phyloP scores from a whole-genome alignment of 495 filamentous ascomycete genomes.

The Tuber brumale region DNA sequence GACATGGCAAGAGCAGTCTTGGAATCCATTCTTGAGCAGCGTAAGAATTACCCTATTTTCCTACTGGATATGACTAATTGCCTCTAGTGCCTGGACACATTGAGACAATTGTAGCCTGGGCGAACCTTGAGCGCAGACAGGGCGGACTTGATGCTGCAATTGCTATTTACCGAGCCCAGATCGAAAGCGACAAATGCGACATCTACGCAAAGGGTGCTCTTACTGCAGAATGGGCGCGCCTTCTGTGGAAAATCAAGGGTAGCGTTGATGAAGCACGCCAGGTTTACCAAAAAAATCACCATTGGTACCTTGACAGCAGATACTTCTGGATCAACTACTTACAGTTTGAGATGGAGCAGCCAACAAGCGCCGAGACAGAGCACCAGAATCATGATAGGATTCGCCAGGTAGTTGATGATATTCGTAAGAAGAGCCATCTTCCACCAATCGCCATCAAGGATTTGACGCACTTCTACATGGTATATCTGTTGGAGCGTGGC shows the following conservation, averaged over 20 bases:
- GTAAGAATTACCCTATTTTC: constrained; percentile 13
- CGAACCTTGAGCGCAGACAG: constrained; percentile 80
- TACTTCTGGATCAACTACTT: constrained; percentile 90
- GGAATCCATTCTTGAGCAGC: constrained; percentile 59
- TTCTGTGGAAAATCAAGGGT: constrained; percentile 89
- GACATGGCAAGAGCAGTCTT: constrained; percentile 79
- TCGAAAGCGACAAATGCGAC: constrained; percentile 64
- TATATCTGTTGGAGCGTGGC: constrained; percentile 77
- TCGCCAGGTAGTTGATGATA: constrained; percentile 70
- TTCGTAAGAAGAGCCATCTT: constrained; percentile 68
- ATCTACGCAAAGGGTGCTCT: constrained; percentile 78
- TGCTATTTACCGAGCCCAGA: constrained; percentile 70
- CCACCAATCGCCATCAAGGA: constrained; percentile 63
- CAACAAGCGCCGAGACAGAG: constrained; percentile 62
- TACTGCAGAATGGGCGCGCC: constrained; percentile 79
- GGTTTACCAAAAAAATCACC: constrained; percentile 73
- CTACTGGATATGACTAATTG: constrained; percentile 36
- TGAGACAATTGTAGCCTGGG: constrained; percentile 79
- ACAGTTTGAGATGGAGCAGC: constrained; percentile 82
- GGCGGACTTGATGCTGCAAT: constrained; percentile 82
- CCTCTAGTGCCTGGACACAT: constrained; percentile 66
- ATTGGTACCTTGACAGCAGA: constrained; percentile 80
- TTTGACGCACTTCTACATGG: constrained; percentile 70
- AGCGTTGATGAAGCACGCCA: constrained; percentile 75
- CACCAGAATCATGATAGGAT: constrained; percentile 62